Percentiles rank a stretch among this genome's conserved stretches.
Conservation (phyloP, 768 basidiomycete species). For the Leccinum uliginosum region DNA sequence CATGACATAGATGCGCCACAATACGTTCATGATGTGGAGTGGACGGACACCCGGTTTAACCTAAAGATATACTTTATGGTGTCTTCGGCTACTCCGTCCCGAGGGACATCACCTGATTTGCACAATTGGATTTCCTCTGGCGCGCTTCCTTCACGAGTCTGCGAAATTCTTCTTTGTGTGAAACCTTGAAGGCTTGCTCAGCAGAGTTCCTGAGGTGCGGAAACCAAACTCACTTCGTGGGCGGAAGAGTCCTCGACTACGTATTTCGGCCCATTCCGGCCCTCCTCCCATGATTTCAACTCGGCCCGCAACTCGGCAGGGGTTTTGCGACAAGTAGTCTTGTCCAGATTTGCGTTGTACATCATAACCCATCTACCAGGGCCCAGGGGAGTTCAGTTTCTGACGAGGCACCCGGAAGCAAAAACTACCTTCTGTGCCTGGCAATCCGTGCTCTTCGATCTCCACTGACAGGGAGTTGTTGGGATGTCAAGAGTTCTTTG, state of each 20-base stretch:
- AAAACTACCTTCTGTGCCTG: constrained; percentile 56
- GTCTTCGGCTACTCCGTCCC: constrained; percentile 31
- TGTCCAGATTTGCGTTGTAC: constrained; percentile 70
- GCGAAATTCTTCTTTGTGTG: constrained; percentile 32
- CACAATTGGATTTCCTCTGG: constrained; percentile 29
- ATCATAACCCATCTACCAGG: constrained; percentile 59
- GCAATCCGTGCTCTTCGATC: constrained; percentile 48
- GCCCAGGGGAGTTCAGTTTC: neutral
- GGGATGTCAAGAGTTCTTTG: constrained; percentile 49
- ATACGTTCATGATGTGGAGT: neutral
- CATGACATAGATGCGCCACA: neutral
- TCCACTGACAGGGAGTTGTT: constrained; percentile 48
- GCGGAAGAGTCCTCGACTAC: constrained; percentile 35
- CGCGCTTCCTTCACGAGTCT: constrained; percentile 34
- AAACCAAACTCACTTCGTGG: constrained; percentile 35
- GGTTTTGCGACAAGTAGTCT: constrained; percentile 43
- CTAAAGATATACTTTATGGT: constrained; percentile 30
- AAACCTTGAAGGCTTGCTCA: constrained; percentile 4
- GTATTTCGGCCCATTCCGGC: constrained; percentile 33
- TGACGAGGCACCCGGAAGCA: no score
- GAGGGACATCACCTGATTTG: neutral
- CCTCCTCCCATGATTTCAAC: constrained; percentile 56
- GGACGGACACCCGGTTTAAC: neutral
- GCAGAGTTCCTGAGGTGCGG: neutral
- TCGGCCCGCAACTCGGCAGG: constrained; percentile 46